phyloP scores from a whole-genome alignment of 2,329 filamentous ascomycete species.

The Fusarium zealandicum region DNA sequence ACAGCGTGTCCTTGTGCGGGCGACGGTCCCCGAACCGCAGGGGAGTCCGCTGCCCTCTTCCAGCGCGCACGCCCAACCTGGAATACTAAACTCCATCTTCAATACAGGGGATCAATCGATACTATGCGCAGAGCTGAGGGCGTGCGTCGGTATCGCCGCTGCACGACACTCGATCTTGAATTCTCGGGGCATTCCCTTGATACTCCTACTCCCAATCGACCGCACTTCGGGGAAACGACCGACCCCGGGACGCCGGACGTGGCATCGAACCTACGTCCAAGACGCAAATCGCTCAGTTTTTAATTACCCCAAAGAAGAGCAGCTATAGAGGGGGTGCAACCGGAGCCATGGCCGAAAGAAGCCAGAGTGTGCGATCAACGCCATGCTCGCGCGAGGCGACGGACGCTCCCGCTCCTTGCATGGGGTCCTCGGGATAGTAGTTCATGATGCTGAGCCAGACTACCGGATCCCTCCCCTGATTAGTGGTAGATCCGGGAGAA shows the following conservation, averaged over 20 bases:
- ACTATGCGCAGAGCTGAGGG: background rate
- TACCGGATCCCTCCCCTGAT: constrained; percentile 1
- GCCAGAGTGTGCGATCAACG: too few species aligned
- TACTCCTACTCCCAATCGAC: background rate
- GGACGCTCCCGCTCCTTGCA: constrained; percentile 34
- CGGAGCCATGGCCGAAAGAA: background rate
- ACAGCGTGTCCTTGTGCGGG: background rate
- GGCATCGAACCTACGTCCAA: background rate
- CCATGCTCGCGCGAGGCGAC: background rate
- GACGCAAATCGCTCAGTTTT: background rate
- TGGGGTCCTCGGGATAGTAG: background rate
- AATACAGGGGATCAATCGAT: too few species aligned
- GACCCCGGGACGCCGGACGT: background rate
- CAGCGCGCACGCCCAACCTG: background rate
- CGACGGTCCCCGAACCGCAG: background rate
- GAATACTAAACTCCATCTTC: background rate
- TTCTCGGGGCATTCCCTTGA: background rate
- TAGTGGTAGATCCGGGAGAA: background rate
- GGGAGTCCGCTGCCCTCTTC: background rate
- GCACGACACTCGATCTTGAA: constrained; percentile 2
- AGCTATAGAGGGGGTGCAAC: background rate
- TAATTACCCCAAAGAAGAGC: background rate
- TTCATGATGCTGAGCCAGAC: background rate
- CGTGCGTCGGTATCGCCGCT: constrained; percentile 5
- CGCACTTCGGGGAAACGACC: too few species aligned